These are phyloP conservation scores for Helichrysum umbraculigerum DNA, from an alignment of 129 eudicot species.

Conservation along the genomic window DNA sequence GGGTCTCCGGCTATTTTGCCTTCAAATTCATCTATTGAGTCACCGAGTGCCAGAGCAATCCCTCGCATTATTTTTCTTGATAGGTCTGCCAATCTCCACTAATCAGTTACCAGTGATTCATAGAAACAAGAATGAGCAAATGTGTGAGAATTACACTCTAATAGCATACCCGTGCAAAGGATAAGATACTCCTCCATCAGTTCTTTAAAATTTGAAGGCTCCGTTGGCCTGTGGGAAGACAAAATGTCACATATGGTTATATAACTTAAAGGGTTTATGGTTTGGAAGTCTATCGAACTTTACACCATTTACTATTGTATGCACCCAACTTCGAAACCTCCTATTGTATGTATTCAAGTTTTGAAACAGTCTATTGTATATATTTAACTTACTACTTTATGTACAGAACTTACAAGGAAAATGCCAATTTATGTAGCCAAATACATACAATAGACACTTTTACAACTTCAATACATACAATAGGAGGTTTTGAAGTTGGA, in stretches of 20 bases:
- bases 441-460: too few relatives aligned
- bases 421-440: too few relatives aligned
- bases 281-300: too few relatives aligned
- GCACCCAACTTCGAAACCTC: too few relatives aligned
- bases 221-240: slow-evolving; percentile 65
- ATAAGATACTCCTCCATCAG: slow-evolving; percentile 71
- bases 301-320: too few relatives aligned
- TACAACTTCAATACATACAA: too few relatives aligned
- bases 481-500: too few relatives aligned
- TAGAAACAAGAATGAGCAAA: slow-evolving; percentile 1
- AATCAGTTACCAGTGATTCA: slow-evolving; percentile 5
- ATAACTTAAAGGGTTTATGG: neutral
- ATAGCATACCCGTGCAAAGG: slow-evolving; percentile 72
- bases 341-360: too few relatives aligned
- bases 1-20: slow-evolving; percentile 90
- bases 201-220: slow-evolving; percentile 56
- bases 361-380: too few relatives aligned
- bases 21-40: slow-evolving; percentile 68
- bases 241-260: neutral
- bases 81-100: slow-evolving; percentile 44
- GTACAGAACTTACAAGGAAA: too few relatives aligned
- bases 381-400: too few relatives aligned
- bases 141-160: neutral
- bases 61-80: slow-evolving; percentile 88
- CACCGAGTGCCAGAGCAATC: slow-evolving; percentile 85